Conservation (phyloP, 2,329 filamentous ascomycete species). For the Dothideomycetidae sp. region DNA sequence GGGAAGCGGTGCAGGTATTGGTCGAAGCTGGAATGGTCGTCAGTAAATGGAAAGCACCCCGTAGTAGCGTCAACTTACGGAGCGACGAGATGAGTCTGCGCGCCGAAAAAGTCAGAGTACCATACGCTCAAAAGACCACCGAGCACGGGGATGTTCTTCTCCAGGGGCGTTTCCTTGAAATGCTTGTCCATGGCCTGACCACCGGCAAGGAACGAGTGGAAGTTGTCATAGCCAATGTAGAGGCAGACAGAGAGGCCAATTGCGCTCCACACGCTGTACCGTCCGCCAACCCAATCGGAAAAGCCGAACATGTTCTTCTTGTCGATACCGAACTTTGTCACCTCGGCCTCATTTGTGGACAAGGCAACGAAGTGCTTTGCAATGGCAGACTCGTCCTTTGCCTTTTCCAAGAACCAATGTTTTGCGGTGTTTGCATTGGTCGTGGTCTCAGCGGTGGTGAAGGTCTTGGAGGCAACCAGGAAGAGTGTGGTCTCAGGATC, state of each 20-base stretch:
- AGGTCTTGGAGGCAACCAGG: constrained; percentile 97
- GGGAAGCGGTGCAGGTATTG: constrained; percentile 99
- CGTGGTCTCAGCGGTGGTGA: constrained; percentile 92
- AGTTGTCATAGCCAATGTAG: constrained; percentile 96
- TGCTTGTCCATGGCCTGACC: constrained; percentile 98
- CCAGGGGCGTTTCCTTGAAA: constrained; percentile 79
- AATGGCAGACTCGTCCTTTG: constrained; percentile 59
- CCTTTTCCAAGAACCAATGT: constrained; percentile 81
- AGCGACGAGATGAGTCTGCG: constrained; percentile 92
- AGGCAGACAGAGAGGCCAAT: constrained; percentile 89
- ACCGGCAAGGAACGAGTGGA: constrained; percentile 86
- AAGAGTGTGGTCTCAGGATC: constrained; percentile 98
- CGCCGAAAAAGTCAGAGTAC: constrained; percentile 98
- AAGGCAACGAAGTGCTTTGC: constrained; percentile 98
- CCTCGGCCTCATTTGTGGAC: constrained; percentile 88
- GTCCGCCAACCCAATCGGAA: constrained; percentile 94
- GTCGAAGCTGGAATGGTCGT: constrained; percentile 53
- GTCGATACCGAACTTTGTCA: constrained; percentile 97
- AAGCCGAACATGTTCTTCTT: constrained; percentile 99
- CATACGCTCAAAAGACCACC: constrained; percentile 90
- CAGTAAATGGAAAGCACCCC: constrained; percentile 11
- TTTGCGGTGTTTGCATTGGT: constrained; percentile 98
- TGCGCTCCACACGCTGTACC: constrained; percentile 98
- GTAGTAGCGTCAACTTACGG: constrained; percentile 51
- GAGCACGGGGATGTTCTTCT: constrained; percentile 87